Conservation (phyloP, 345 rosid genomes). For the Lumnitzera racemosa region DNA sequence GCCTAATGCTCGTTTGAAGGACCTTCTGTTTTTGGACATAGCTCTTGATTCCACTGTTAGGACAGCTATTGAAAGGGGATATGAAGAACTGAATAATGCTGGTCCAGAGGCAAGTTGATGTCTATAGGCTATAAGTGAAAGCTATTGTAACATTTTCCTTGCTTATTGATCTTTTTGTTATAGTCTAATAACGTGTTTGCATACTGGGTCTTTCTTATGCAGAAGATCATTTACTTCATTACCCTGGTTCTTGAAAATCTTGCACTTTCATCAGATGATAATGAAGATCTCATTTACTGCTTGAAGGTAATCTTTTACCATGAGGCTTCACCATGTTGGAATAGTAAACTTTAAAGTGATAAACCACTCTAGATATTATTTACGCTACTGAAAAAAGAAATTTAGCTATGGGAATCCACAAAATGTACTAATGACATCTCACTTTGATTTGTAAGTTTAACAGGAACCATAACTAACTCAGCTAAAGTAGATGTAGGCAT, state of each 20-base stretch:
- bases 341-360: background rate
- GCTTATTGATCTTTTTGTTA: too few species aligned
- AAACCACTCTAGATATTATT: too few species aligned
- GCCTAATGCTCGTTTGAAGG: constrained; percentile 78
- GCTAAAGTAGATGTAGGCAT: too few species aligned
- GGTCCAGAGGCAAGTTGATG: constrained; percentile 67
- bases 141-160: constrained; percentile 1
- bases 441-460: too few species aligned
- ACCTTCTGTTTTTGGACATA: constrained; percentile 81
- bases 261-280: constrained; percentile 82
- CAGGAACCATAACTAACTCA: too few species aligned
- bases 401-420: too few species aligned
- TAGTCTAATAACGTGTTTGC: too few species aligned
- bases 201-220: constrained; percentile 18
- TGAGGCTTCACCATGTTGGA: background rate
- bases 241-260: constrained; percentile 84
- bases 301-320: constrained; percentile 53
- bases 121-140: background rate
- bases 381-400: too few species aligned
- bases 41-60: constrained; percentile 96
- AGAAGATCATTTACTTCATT: constrained; percentile 85
- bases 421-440: too few species aligned
- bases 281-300: constrained; percentile 89
- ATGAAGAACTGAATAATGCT: constrained; percentile 67
- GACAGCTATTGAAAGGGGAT: constrained; percentile 93